Evolutionary conservation across 2,329 filamentous ascomycete genomes (phyloP), one percentile per base, ranked within the genome.

Genomic region (Pestalotiopsis sp.): DNA sequence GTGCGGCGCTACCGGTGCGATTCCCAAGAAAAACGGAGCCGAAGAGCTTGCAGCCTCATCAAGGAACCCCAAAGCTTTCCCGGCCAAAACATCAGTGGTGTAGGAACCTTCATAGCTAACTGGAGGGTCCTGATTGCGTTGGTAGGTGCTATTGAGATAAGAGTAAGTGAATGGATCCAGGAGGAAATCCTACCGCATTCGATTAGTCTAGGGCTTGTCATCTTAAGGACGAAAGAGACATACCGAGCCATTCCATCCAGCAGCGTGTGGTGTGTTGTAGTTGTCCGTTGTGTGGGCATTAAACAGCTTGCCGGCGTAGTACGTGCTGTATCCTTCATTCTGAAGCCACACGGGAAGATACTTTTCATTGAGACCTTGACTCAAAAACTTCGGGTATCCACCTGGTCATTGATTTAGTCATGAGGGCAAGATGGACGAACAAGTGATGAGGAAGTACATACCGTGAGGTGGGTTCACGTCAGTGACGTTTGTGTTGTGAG

Each of bases 401-500:
- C 41, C 41, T 58, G n/a, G 1, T n/a, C 14, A 9, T 20, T 6
- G 4, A 20, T 2, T 58, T 27, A 58, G 20, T 20, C 2, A 11
- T 4, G 20, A 20, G n/a, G 11, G 3, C 12, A 5, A 25, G 9
- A 36, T 36, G 7, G 31, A 9, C 31, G 7, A 7, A 9, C 9
- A 36, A 36, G 31, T 36, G 20, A 14, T 23, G 3, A 13, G 13
- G 56, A 27, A 11, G 7, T 4, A 20, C 4, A n/a, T 27, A 86
- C 86, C 87, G 70, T 88, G 87, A 5, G 87, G 88, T 25, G 86
- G 78, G 57, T 64, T 75, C 5, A 83, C 77, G 59, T 83, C 80
- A 0, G 89, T 91, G 2, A 91, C 87, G 74, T 91, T 90, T 2
- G 88, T 90, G 69, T 90, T 90, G 72, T 91, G 89, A 2, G 88